Base-by-base conservation (phyloP, 805 yeast species). In the Candida lessepsii region DNA sequence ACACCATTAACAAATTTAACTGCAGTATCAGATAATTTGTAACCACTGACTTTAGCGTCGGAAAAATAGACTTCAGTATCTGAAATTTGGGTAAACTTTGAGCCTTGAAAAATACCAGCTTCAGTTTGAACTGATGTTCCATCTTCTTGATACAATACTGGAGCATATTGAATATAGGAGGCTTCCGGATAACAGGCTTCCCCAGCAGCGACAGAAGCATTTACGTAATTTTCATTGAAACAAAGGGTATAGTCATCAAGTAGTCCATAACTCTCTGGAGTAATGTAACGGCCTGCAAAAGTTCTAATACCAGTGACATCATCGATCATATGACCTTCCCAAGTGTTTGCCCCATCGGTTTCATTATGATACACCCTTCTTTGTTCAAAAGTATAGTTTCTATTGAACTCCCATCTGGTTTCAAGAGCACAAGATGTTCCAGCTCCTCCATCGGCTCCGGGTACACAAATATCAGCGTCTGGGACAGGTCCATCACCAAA, bases 401-500 rank as follows among this genome's bases (percentile, higher is more conserved):
- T 44, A 8, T 33, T 30, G 27, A 39, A 41, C 14, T 37, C 19
- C 50, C 50, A 47, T 9, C 42, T 40, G 17, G 25, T 39, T 20
- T 41, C 44, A 1, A 23, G 24, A 13, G 40, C 32, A 31, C 48
- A 47, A 8, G 47, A 45, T 9, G 38, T 39, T 5, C 49, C 49
- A 3, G 45, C 39, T 9, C 45, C 44, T 6, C 44, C 44, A 35
- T 44, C 51, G 6, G 51, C 51, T 11, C 51, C 51, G 29, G 13
- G 15, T 9, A 9, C 3, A 31, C 51, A 47, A 16, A 18, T 11
- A 10, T 31, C 26, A 16, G 35, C 23, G 16, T 37, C 33, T 19
- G 37, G 14, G 6, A 13, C 4, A 13, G 47, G 38, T 11, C 42
- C 41, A 6, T 32, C 26, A 25, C 47, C 46, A 45, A 45, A 44